phyloP scores from a whole-genome alignment of 495 filamentous ascomycete genomes.

The Amphirosellinia nigrospora region DNA sequence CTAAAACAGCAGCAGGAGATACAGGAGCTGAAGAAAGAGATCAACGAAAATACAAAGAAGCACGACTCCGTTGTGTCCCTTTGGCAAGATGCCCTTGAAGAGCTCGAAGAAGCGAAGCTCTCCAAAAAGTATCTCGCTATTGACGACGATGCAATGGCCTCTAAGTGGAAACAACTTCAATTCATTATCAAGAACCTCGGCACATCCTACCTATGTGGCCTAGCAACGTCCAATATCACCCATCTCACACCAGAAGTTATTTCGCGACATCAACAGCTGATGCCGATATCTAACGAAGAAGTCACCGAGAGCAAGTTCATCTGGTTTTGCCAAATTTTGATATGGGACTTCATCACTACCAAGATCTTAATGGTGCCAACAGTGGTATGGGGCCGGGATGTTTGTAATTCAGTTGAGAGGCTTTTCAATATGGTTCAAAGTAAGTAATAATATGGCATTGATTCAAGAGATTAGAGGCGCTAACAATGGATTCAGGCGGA shows the following conservation, averaged over 20 bases:
- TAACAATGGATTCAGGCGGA: background rate
- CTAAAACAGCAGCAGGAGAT: background rate
- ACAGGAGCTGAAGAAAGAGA: background rate
- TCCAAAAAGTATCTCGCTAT: background rate
- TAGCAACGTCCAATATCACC: background rate
- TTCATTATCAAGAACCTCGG: slow-evolving; percentile 2
- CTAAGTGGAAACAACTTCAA: slow-evolving; percentile 12
- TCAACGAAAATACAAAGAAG: background rate
- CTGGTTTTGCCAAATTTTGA: background rate
- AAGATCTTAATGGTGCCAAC: background rate
- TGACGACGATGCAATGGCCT: slow-evolving; percentile 5
- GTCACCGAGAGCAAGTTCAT: background rate
- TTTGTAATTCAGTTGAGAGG: background rate
- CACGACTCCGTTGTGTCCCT: background rate
- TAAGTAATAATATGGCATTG: background rate
- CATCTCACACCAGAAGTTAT: background rate
- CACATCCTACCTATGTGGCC: background rate
- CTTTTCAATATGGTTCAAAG: background rate
- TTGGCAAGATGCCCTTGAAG: slow-evolving; percentile 2
- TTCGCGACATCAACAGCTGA: background rate
- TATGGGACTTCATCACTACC: slow-evolving; percentile 7
- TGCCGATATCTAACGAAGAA: background rate
- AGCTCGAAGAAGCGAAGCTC: background rate
- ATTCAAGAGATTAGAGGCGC: background rate
- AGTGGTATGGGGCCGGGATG: background rate